phyloP scores from a whole-genome alignment of 2,329 filamentous ascomycete species.

The Colletotrichum karsti region DNA sequence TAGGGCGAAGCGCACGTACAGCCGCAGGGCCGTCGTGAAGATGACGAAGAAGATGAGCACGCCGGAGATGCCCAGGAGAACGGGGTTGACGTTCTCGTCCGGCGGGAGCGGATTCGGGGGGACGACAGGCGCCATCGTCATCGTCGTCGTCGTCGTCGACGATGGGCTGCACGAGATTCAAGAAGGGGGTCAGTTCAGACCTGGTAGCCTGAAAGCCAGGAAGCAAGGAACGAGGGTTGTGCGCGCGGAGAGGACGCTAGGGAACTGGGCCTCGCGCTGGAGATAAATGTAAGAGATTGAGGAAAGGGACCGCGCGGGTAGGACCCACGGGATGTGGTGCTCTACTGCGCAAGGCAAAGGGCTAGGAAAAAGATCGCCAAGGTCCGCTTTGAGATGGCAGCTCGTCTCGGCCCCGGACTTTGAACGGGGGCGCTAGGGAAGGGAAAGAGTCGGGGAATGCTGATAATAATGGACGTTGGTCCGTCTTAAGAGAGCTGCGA shows the following conservation, averaged over 20 bases:
- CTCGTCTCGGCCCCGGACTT: background rate
- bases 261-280: constrained; percentile 8
- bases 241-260: background rate
- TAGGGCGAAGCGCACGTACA: constrained; percentile 40
- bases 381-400: constrained; percentile 18
- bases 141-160: background rate
- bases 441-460: background rate
- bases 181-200: background rate
- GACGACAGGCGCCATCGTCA: constrained; percentile 13
- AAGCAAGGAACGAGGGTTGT: background rate
- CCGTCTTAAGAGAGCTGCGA: constrained; percentile 16
- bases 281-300: constrained; percentile 10
- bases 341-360: constrained; percentile 1
- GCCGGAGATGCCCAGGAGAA: constrained; percentile 41
- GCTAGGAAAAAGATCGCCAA: constrained; percentile 16
- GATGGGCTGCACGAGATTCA: background rate
- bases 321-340: constrained; percentile 7
- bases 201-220: background rate
- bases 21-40: constrained; percentile 40
- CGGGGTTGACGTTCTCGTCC: constrained; percentile 42
- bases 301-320: background rate
- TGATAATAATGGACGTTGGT: background rate
- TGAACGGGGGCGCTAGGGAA: background rate
- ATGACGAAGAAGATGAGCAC: constrained; percentile 41
- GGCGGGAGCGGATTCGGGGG: constrained; percentile 47